Evolutionary conservation across 371 early-diverging fungal genomes (phyloP), one percentile per base, ranked within the genome.

Genomic region (Ordospora colligata): DNA sequence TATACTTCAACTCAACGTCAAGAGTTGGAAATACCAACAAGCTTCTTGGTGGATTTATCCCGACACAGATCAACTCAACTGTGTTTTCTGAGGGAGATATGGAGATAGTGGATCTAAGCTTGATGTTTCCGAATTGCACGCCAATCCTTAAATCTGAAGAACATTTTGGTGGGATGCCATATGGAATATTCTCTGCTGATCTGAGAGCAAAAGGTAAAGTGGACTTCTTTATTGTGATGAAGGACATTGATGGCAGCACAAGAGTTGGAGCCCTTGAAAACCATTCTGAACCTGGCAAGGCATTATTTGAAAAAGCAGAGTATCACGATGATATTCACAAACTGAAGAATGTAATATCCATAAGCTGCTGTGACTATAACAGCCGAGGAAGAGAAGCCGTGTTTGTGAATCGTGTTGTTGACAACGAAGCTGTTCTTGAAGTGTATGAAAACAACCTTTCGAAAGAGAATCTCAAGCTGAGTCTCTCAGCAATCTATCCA

Each of bases 381-480:
- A 73, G 65, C 46, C 23, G 46, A 65, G 74, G 74, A 5, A 50
- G 54, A 53, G 77, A 66, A 64, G 54, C 53, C n/a, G 72, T 51
- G 42, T 73, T 52, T n/a, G 12, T 53, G 27, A 58, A 67, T 27
- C 44, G 44, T 52, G 32, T 47, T 46, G 42, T 44, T 49, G 52
- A 78, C 7, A 52, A 37, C 5, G 17, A 23, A 8, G 40, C 52
- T 2, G 43, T 49, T 23, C 21, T 81, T 1, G 67, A 65, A 43
- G 49, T 43, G 9, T 74, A 66, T 47, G 27, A 54, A 22, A 81
- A 77, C 49, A 53, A 44, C 3, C 63, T 72, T 7, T 75, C 75
- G 21, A 42, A 68, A 11, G 67, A 69, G 17, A 78, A 78, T 64
- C 75, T 77, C 66, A 68, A 81, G 50, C 63, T 81, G 3, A 77